phyloP scores from a whole-genome alignment of 1,139 yeast genomes.

The Candida labiduridarum region DNA sequence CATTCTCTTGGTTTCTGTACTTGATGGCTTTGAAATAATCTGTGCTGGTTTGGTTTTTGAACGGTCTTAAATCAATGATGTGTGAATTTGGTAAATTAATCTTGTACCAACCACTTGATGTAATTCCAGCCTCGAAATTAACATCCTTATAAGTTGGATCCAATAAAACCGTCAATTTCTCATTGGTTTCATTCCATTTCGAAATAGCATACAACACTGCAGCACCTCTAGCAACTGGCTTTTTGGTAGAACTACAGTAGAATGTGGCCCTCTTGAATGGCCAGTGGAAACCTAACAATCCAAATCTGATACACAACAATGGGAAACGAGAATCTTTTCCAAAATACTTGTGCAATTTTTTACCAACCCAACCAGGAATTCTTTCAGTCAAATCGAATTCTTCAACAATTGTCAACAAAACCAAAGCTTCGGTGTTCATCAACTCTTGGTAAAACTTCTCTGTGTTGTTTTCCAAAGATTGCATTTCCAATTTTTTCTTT shows the following conservation, averaged over 20 bases:
- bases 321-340: slow-evolving; percentile 34
- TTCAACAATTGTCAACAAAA: slow-evolving; percentile 37
- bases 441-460: slow-evolving; percentile 34
- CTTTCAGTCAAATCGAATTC: slow-evolving; percentile 39
- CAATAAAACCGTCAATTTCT: slow-evolving; percentile 36
- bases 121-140: slow-evolving; percentile 33
- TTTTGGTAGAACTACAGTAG: slow-evolving; percentile 36
- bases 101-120: slow-evolving; percentile 42
- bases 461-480: slow-evolving; percentile 17
- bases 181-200: slow-evolving; percentile 32
- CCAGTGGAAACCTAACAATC: slow-evolving; percentile 48
- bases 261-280: slow-evolving; percentile 47
- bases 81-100: slow-evolving; percentile 42
- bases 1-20: slow-evolving; percentile 39
- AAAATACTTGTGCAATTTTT: slow-evolving; percentile 22
- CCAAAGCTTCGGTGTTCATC: slow-evolving; percentile 44
- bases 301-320: slow-evolving; percentile 38
- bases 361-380: slow-evolving; percentile 31
- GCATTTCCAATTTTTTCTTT: slow-evolving; percentile 16
- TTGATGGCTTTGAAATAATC: slow-evolving; percentile 44
- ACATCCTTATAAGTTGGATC: slow-evolving; percentile 42
- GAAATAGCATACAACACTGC: slow-evolving; percentile 41
- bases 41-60: slow-evolving; percentile 26
- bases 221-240: slow-evolving; percentile 45
- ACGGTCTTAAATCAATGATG: slow-evolving; percentile 43